A percentile compares a stretch with the other conserved stretches of the same genome.
Evolutionary conservation across 1,284 basidiomycete genomes (phyloP).

Genomic region (Trichosporon faecale): DNA sequence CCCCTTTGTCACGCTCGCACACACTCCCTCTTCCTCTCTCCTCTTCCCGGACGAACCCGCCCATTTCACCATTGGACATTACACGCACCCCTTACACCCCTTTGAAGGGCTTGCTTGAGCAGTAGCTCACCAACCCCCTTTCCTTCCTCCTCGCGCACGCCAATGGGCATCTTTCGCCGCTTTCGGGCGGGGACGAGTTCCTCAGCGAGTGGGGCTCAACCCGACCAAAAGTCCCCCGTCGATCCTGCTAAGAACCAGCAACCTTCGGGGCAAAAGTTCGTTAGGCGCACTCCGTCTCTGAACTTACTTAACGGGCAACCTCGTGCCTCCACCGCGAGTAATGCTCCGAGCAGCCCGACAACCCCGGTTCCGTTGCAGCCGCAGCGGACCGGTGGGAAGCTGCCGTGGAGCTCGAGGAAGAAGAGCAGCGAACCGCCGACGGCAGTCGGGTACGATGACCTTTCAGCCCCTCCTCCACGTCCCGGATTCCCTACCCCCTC

Average conservation of each 20-base stretch:
- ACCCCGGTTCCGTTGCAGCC: background rate
- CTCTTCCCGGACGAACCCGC: background rate
- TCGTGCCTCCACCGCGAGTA: background rate
- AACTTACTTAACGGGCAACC: constrained; percentile 8
- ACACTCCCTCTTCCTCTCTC: background rate
- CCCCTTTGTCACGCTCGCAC: background rate
- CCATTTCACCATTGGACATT: constrained; percentile 6
- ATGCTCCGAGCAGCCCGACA: background rate
- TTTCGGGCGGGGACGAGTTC: constrained; percentile 19
- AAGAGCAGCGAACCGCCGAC: background rate
- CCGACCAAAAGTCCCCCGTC: background rate
- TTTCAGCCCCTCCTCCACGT: background rate
- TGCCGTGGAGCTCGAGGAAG: constrained; percentile 6
- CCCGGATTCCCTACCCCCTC: background rate
- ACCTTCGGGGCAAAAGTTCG: background rate
- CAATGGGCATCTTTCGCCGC: constrained; percentile 25
- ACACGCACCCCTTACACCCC: background rate
- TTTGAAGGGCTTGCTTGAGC: constrained; percentile 4
- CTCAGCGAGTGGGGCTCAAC: constrained; percentile 10
- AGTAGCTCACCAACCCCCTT: background rate
- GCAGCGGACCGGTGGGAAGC: background rate
- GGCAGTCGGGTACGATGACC: background rate
- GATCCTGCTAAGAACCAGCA: background rate
- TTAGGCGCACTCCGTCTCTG: constrained; percentile 5
- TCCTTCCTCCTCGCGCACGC: background rate